Base-by-base conservation (phyloP, 148 eudicot species). In the Camellia japonica region DNA sequence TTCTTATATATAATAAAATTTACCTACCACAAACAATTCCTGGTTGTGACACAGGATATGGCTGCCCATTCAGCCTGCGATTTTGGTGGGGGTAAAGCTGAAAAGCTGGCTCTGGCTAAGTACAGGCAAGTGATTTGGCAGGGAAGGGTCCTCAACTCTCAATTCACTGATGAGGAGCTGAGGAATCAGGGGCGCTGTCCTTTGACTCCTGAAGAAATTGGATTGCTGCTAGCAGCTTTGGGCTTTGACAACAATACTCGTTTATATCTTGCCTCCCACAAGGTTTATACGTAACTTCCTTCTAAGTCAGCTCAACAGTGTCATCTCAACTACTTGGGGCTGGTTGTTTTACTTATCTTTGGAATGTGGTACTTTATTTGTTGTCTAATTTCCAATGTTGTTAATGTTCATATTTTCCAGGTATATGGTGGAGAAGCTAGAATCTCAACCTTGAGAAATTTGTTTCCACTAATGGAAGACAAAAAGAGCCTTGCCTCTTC, bases 11-110 rank as follows among this genome's bases (percentile, higher is more conserved):
- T 49, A 49, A 49, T 49, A 49, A 30, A 30, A 30, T 30, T 49
- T 49, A 49, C 52, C 7, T 49, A 49, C 52, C 52, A 49, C 5
- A 49, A 49, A 49, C 5, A 49, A 49, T 7, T 41, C 78, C 49
- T 65, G 12, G 46, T 71, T 65, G 49, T 73, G 80, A 63, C 79
- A 79, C 85, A 96, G 99, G 99, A 96, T 85, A 96, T 96, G 99
- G 99, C 99, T 80, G 98, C 99, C 49, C 99, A 96, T 88, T 96
- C 99, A 74, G 99, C 99, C 71, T 96, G 99, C 67, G 97, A 96
- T 80, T 96, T 96, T 85, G 99, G 98, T 74, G 98, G 99, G 0
- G 98, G 99, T 63, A 94, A 91, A 87, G 94, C 97, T 78, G 99
- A 96, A 83, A 94, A 92, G 69, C 63, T 92, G 79, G 97, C 99